These are phyloP conservation scores for Elaeis oleifera DNA, from an alignment of 202 grass and related monocot genomes.

Conservation along the genomic window DNA sequence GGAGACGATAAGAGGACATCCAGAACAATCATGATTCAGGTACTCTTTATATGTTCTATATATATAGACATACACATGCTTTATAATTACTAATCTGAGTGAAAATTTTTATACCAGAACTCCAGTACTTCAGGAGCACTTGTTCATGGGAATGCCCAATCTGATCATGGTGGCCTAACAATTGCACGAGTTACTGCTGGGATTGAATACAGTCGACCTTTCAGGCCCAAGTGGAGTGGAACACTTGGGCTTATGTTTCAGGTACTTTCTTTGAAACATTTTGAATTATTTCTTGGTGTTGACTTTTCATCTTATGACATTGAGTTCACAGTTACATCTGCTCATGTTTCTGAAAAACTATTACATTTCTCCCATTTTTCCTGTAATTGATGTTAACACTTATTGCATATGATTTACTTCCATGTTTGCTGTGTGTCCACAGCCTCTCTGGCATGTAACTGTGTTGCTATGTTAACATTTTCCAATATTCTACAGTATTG, in stretches of 20 bases:
- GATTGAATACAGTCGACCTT: constrained; percentile 74
- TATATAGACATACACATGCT: too few species aligned
- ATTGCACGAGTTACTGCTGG: constrained; percentile 77
- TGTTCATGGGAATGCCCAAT: constrained; percentile 63
- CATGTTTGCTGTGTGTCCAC: too few species aligned
- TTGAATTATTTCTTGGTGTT: neutral
- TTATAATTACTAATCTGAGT: too few species aligned
- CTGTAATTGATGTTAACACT: too few species aligned
- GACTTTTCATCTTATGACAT: neutral
- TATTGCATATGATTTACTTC: too few species aligned
- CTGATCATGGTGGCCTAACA: constrained; percentile 52
- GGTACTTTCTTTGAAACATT: constrained; percentile 29
- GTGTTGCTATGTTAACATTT: too few species aligned
- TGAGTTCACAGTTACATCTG: too few species aligned
- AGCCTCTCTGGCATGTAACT: too few species aligned
- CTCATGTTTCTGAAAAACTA: too few species aligned
- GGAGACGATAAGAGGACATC: constrained; percentile 95
- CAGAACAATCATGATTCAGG: constrained; percentile 77
- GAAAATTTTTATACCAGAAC: constrained; percentile 39
- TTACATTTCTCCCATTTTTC: too few species aligned
- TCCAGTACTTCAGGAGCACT: constrained; percentile 67
- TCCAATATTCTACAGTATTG: too few species aligned
- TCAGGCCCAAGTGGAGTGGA: constrained; percentile 91
- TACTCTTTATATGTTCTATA: constrained; percentile 22
- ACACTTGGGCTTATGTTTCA: constrained; percentile 81